phyloP scores from a whole-genome alignment of 148 eudicot genomes.

The Heliamphora exappendiculata region DNA sequence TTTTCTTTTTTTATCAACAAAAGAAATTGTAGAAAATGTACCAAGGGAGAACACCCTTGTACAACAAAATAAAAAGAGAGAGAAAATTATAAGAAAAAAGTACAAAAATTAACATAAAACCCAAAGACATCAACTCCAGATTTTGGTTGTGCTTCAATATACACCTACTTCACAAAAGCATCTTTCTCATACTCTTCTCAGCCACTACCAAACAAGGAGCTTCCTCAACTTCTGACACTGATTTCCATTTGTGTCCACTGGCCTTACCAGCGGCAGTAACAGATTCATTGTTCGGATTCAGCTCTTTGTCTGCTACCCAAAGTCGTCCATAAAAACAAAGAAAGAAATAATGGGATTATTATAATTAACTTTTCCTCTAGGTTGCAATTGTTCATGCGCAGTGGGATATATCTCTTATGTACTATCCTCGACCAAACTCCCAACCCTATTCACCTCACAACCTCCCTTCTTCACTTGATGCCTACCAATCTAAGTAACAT shows the following conservation, averaged over 20 bases:
- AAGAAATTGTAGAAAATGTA: background rate
- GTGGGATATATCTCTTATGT: background rate
- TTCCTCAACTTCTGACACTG: background rate
- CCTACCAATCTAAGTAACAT: too few species aligned
- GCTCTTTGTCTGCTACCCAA: background rate
- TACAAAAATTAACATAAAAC: background rate
- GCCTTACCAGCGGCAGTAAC: background rate
- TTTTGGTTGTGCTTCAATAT: background rate
- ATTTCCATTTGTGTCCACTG: background rate
- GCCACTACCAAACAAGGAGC: background rate
- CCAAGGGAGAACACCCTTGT: background rate
- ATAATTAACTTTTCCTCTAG: background rate
- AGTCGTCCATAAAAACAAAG: background rate
- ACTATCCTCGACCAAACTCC: too few species aligned
- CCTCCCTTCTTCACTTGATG: too few species aligned
- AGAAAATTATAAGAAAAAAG: background rate
- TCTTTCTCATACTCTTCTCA: background rate
- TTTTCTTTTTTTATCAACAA: background rate
- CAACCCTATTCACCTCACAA: too few species aligned
- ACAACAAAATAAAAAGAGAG: background rate
- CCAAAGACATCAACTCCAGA: background rate
- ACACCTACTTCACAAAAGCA: background rate
- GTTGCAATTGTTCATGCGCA: background rate
- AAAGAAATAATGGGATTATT: background rate
- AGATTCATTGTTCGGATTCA: background rate